Percentiles rank a stretch among this genome's conserved stretches.
These are phyloP conservation scores for Candolleomyces eurysporus DNA, from an alignment of 768 basidiomycete genomes.

Conservation along the genomic window DNA sequence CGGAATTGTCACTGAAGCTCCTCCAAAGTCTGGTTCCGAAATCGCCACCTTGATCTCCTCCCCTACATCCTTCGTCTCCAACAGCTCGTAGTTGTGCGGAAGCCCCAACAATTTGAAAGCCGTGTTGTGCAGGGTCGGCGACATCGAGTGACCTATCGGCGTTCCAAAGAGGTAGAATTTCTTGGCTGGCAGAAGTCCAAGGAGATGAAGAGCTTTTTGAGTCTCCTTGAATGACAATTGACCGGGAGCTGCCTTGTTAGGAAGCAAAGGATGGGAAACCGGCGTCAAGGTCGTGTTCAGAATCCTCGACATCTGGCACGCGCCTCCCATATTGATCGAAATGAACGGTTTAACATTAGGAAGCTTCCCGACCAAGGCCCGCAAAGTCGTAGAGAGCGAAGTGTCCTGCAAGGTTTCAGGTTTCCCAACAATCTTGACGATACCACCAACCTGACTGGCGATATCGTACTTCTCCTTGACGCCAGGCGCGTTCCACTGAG, in stretches of 20 bases:
- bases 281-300: constrained; percentile 86
- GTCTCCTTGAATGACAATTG: constrained; percentile 89
- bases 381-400: constrained; percentile 75
- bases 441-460: constrained; percentile 72
- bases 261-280: constrained; percentile 86
- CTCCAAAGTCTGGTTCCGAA: constrained; percentile 75
- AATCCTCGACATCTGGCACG: constrained; percentile 88
- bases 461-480: constrained; percentile 69
- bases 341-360: constrained; percentile 76
- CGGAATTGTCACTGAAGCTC: constrained; percentile 96
- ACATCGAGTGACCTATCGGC: constrained; percentile 88
- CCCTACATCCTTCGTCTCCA: constrained; percentile 69
- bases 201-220: constrained; percentile 73
- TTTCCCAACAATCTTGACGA: constrained; percentile 66
- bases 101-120: constrained; percentile 79
- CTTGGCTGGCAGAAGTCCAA: constrained; percentile 74
- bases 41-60: constrained; percentile 65
- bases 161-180: constrained; percentile 86
- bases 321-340: constrained; percentile 90
- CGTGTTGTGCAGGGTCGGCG: constrained; percentile 91
- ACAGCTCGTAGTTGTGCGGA: constrained; percentile 76
- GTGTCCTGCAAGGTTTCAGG: constrained; percentile 57
- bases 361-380: constrained; percentile 33
- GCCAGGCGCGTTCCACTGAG: constrained; percentile 61
- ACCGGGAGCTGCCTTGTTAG: constrained; percentile 86